Percentiles rank a stretch among this genome's conserved stretches.
Conservation (phyloP, 805 yeast genomes). For the Saturnispora kantuleensis region DNA sequence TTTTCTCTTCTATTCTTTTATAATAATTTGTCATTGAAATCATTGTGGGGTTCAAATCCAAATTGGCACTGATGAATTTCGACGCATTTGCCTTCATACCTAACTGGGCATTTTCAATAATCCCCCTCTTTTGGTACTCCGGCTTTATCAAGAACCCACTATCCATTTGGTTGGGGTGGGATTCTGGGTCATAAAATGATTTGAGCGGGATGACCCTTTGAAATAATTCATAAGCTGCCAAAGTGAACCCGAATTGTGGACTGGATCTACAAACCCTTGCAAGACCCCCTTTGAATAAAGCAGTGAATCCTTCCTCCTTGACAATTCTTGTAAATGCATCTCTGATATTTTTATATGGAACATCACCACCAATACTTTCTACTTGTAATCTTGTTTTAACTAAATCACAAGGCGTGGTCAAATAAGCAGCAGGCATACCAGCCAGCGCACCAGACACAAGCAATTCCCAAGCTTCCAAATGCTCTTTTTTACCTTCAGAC, state of each 20-base stretch:
- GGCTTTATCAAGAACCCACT: constrained; percentile 20
- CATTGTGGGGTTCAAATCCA: constrained; percentile 24
- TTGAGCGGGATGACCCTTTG: constrained; percentile 69
- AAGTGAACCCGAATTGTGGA: constrained; percentile 95
- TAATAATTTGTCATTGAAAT: constrained; percentile 12
- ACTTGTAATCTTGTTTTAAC: constrained; percentile 91
- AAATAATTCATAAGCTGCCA: constrained; percentile 92
- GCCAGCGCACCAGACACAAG: constrained; percentile 87
- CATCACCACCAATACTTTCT: constrained; percentile 67
- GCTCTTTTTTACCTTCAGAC: constrained; percentile 40
- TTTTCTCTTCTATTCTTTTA: constrained; percentile 8
- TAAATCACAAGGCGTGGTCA: constrained; percentile 96
- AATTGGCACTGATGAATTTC: constrained; percentile 23
- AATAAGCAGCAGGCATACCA: constrained; percentile 95
- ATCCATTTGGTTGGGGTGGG: neutral
- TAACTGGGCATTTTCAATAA: constrained; percentile 17
- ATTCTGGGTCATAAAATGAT: constrained; percentile 20
- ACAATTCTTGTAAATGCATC: constrained; percentile 70
- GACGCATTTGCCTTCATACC: constrained; percentile 24
- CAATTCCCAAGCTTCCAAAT: constrained; percentile 74
- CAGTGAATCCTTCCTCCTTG: constrained; percentile 73
- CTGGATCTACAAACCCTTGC: constrained; percentile 93
- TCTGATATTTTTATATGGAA: constrained; percentile 62
- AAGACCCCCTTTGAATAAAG: constrained; percentile 93
- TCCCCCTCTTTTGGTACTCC: constrained; percentile 15